These are phyloP conservation scores for Theobroma grandiflorum DNA, from an alignment of 441 rosid species.

Conservation along the genomic window DNA sequence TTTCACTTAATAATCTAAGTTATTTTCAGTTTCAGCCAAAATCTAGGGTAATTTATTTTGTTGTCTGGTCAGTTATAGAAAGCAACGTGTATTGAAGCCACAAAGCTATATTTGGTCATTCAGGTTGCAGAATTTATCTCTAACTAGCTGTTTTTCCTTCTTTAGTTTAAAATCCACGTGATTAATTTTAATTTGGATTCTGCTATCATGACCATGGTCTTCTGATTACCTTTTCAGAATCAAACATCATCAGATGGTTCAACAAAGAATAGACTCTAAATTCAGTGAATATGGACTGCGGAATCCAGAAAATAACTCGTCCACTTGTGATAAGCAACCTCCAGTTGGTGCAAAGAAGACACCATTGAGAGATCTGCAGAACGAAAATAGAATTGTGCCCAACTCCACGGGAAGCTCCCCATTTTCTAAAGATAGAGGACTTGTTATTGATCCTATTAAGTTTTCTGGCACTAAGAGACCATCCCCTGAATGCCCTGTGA, in stretches of 20 bases:
- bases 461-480: slow-evolving; percentile 63
- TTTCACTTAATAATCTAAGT: not conserved
- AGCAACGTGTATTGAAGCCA: not conserved
- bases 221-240: slow-evolving; percentile 23
- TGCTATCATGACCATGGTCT: not conserved
- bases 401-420: slow-evolving; percentile 43
- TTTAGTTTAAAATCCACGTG: not conserved
- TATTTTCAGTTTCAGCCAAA: slow-evolving; percentile 7
- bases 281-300: slow-evolving; percentile 46
- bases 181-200: not conserved
- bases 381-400: slow-evolving; percentile 56
- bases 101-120: not conserved
- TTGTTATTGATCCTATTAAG: slow-evolving; percentile 43
- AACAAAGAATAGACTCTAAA: slow-evolving; percentile 57
- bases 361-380: slow-evolving; percentile 67
- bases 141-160: not conserved
- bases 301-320: slow-evolving; percentile 46
- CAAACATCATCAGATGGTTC: slow-evolving; percentile 54
- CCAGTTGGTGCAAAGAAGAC: slow-evolving; percentile 57
- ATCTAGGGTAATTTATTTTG: not conserved
- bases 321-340: slow-evolving; percentile 46
- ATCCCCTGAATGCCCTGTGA: slow-evolving; percentile 46
- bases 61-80: slow-evolving; percentile 1
- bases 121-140: not conserved
- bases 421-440: slow-evolving; percentile 48